Base-by-base conservation (phyloP, 2,329 filamentous ascomycete species). In the Helminthosporium solani region DNA sequence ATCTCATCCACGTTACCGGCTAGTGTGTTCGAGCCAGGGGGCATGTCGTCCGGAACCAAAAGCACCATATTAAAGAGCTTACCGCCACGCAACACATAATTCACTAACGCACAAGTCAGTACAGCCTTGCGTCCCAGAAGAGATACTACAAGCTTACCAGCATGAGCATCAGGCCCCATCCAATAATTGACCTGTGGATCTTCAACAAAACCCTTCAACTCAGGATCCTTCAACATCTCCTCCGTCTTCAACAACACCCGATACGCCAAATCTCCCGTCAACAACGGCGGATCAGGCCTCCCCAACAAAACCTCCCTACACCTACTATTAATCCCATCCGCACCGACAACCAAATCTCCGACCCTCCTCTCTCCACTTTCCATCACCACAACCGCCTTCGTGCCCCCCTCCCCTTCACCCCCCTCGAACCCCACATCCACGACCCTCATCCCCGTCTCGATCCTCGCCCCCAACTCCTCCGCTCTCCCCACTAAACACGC, bases 1-100 rank as follows among this genome's bases (percentile, higher is more conserved):
- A 80, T 80, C 52, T 80, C 77, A 27, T 78, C 69, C 3, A 82
- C 73, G 44, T 77, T 76, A 2, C 77, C 78, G 12, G 74, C 68
- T 0, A 78, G 67, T 2, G 73, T 77, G 15, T 71, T 73, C 1
- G 70, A 63, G 3, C 68, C 70, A 1, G 63, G 68, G 2, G 75
- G 76, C 59, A 79, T 73, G 40, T 78, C 74, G 44, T 78, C 76
- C 0, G 76, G 76, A 0, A 78, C 75, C 0, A 78, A 62, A 0
- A 79, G 61, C 0, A 79, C 76, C 71, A 78, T 75, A 57, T 78
- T 78, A 62, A 77, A 75, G 7, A 75, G 64, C 42, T 75, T 67
- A 16, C 73, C 75, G 25, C 72, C 70, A n/a, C 74, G 68, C 14
- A 79, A 64, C 14, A 76, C 70, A 42, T 79, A 79, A 46, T 77